Percentiles rank a stretch among this genome's conserved stretches.
Evolutionary conservation across 2,329 filamentous ascomycete genomes (phyloP).

Genomic region (Penicillium griseofulvum): DNA sequence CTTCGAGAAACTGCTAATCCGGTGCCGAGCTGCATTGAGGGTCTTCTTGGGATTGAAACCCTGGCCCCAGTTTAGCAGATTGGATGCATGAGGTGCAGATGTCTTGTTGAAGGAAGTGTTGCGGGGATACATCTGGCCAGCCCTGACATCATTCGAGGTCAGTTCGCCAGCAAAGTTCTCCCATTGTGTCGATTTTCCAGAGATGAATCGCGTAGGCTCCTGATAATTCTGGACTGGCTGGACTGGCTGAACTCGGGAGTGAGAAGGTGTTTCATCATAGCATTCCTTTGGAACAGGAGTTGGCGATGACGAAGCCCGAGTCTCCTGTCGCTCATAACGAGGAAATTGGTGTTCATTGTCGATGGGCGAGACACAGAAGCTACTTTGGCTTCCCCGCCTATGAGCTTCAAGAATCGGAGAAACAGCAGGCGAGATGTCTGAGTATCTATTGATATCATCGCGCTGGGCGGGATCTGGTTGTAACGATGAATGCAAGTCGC

Average conservation of each 20-base stretch:
- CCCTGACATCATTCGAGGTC: slow-evolving; percentile 54
- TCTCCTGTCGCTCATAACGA: slow-evolving; percentile 5
- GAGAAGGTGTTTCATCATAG: neutral
- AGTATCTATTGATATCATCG: slow-evolving; percentile 5
- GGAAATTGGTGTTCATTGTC: slow-evolving; percentile 8
- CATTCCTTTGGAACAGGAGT: neutral
- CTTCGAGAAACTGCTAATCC: slow-evolving; percentile 48
- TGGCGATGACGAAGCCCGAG: slow-evolving; percentile 6
- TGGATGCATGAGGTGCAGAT: slow-evolving; percentile 28
- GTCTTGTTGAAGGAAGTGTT: slow-evolving; percentile 28
- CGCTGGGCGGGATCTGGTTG: neutral
- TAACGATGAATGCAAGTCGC: slow-evolving; percentile 10
- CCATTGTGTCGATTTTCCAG: slow-evolving; percentile 46
- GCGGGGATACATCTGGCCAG: slow-evolving; percentile 57
- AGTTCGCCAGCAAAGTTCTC: slow-evolving; percentile 67
- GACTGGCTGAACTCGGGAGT: neutral
- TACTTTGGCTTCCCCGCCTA: slow-evolving; percentile 19
- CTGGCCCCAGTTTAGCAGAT: slow-evolving; percentile 34
- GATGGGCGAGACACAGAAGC: slow-evolving; percentile 22
- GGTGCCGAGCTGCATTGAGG: slow-evolving; percentile 31
- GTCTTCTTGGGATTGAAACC: slow-evolving; percentile 39
- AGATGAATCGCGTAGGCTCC: slow-evolving; percentile 15
- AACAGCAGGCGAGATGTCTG: slow-evolving; percentile 16
- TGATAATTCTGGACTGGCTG: slow-evolving; percentile 1
- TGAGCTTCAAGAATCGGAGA: slow-evolving; percentile 10